Conservation (phyloP, 495 filamentous ascomycete genomes). For the Pyrenopolyporus hunteri region DNA sequence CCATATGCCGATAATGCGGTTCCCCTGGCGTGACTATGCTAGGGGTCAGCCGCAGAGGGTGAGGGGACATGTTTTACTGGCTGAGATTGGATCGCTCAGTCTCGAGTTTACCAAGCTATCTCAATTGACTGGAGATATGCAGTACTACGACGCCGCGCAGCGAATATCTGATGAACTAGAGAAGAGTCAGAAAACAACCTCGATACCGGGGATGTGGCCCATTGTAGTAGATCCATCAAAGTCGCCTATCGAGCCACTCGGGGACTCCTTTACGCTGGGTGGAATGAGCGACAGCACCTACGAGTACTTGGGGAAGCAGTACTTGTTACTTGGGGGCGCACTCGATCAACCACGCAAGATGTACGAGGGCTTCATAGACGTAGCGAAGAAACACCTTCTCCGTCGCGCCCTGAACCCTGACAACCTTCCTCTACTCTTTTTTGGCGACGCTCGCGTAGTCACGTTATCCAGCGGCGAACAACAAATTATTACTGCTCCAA, state of each 20-base stretch:
- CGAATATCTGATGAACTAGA: conserved; percentile 80
- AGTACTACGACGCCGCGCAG: conserved; percentile 86
- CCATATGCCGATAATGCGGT: conserved; percentile 77
- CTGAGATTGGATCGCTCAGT: conserved; percentile 77
- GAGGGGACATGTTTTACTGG: conserved; percentile 41
- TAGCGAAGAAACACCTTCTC: conserved; percentile 71
- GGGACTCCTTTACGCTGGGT: conserved; percentile 67
- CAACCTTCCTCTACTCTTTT: conserved; percentile 69
- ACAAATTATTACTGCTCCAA: conserved; percentile 37
- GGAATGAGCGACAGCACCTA: conserved; percentile 81
- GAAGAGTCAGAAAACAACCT: conserved; percentile 65
- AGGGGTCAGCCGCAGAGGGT: conserved; percentile 54
- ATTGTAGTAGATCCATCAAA: conserved; percentile 65
- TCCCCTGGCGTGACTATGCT: conserved; percentile 65
- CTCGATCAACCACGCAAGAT: conserved; percentile 75
- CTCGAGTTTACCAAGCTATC: conserved; percentile 85
- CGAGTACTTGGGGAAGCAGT: conserved; percentile 80
- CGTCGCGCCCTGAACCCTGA: conserved; percentile 66
- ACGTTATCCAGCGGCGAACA: conserved; percentile 16
- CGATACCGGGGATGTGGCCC: conserved; percentile 82
- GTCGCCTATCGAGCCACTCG: conserved; percentile 58
- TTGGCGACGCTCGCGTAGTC: conserved; percentile 52
- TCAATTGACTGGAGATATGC: conserved; percentile 77
- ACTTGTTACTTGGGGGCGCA: conserved; percentile 73
- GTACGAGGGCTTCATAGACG: conserved; percentile 74